Evolutionary conservation across 352 stramenopile species (phyloP), one percentile per base, ranked within the genome.

Genomic region (Phytophthora ramorum): DNA sequence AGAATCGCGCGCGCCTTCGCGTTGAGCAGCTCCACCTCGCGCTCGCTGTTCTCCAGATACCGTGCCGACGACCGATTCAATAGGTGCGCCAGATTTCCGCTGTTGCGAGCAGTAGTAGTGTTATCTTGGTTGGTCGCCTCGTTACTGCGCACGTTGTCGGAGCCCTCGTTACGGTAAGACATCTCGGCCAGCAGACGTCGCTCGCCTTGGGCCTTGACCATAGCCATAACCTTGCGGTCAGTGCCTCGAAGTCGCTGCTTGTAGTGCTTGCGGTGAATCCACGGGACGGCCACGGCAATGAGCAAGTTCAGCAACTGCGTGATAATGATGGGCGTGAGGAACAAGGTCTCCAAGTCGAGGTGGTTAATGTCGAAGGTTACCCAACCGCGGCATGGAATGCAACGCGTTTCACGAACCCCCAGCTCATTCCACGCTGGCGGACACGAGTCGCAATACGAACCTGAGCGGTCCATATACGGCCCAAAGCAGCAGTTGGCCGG

Each of bases 361-460:
- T 95, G 84, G 64, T 88, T 81, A 51, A 89, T 87, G 57, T 95
- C 86, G 58, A 95, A 95, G 28, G 86, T 95, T 56, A 94, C 85
- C 76, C 78, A 90, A 9, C 86, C 86, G 54, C 68, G 68, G 59
- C 84, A 93, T 13, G 86, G 86, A 40, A 90, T 75, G 28, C 84
- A 93, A 24, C 71, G 77, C 5, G 69, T 78, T 61, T 86, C 77
- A 13, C 28, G 69, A 3, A 78, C 41, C 0, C 63, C 71, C 22
- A 73, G 57, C 22, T 69, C 50, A 61, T 91, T 82, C 81, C 86
- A 94, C 22, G 83, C 81, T 24, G 76, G 73, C 12, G 87, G 84
- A 66, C 84, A 93, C 0, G 78, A 75, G 24, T 69, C 59, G 52
- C 86, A 94, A 13, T 83, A 57, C 4, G 43, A 66, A 4, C 75